Evolutionary conservation across 192 early-diverging fungal genomes (phyloP), one percentile per base, ranked within the genome.

Genomic region (Coemansia sp.): DNA sequence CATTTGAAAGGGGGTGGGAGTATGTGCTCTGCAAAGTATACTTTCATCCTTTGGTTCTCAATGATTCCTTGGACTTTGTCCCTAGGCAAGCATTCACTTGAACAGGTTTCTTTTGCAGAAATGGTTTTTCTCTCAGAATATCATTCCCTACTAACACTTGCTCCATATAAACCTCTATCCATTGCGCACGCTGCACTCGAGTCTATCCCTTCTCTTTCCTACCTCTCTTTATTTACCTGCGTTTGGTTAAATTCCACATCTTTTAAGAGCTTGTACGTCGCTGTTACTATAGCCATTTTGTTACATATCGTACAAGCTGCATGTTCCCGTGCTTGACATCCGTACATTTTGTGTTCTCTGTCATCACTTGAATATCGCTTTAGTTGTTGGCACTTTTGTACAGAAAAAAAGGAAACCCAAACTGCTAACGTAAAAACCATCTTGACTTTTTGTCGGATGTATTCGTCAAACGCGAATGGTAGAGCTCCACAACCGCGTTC

Each of bases 41-140:
- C 19, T 22, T 30, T 30, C 10, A 36, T 11, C 27, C 55, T 57
- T 57, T 57, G 24, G 23, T 24, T 10, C 17, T 22, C 55, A 10
- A 10, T 57, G 55, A 25, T 25, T 53, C 20, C 55, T 57, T 57
- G 30, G 24, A 30, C 55, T 57, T 57, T 57, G 55, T 57, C 55
- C 55, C 55, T 57, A 57, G 55, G 25, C 24, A 57, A 30, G 24
- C 55, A 25, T 17, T 17, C 33, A 11, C 33, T 36, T 36, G 33
- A 6, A 36, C 6, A 5, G 8, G 10, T 1, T 36, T 36, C 33
- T 36, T 36, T 36, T 36, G 33, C 33, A 36, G 10, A 36, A 36
- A 11, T 11, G 33, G 33, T 11, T 36, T 27, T 10, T 36, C 5
- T 10, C 33, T 36, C 10, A 36, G 33, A 36, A 11, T 6, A 10